These are phyloP conservation scores for Bauhinia variegata DNA, from an alignment of 306 rosid species.

Conservation along the genomic window DNA sequence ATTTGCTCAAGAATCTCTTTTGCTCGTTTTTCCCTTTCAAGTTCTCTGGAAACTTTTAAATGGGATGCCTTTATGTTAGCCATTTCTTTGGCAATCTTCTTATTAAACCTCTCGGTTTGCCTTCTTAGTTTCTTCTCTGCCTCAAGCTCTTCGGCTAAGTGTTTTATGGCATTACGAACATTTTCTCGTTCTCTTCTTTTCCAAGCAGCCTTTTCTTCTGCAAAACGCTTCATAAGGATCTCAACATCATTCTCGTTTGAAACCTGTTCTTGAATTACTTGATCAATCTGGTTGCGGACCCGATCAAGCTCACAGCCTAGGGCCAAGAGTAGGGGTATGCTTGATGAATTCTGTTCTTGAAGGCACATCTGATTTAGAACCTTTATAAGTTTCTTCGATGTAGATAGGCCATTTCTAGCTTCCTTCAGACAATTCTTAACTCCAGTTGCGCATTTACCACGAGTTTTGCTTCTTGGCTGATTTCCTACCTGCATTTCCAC, in stretches of 20 bases:
- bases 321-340: constrained; percentile 61
- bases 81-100: constrained; percentile 78
- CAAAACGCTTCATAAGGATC: constrained; percentile 59
- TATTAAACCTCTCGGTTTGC: constrained; percentile 79
- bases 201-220: constrained; percentile 81
- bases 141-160: constrained; percentile 65
- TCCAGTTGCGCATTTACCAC: constrained; percentile 43
- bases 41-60: constrained; percentile 60
- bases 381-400: constrained; percentile 81
- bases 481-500: constrained; percentile 53
- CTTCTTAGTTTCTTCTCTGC: constrained; percentile 81
- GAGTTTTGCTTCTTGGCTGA: constrained; percentile 39
- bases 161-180: constrained; percentile 55
- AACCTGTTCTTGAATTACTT: constrained; percentile 55
- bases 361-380: constrained; percentile 65
- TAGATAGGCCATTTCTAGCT: constrained; percentile 66
- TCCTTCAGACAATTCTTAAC: constrained; percentile 67
- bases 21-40: constrained; percentile 80
- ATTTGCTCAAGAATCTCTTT: constrained; percentile 82
- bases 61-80: constrained; percentile 61
- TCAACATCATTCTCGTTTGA: constrained; percentile 55
- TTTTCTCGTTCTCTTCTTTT: constrained; percentile 70
- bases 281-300: constrained; percentile 61
- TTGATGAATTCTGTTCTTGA: constrained; percentile 57
- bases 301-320: constrained; percentile 70